Evolutionary conservation across 495 filamentous ascomycete species (phyloP).

Genomic region (Penicillium ochrochloron): DNA sequence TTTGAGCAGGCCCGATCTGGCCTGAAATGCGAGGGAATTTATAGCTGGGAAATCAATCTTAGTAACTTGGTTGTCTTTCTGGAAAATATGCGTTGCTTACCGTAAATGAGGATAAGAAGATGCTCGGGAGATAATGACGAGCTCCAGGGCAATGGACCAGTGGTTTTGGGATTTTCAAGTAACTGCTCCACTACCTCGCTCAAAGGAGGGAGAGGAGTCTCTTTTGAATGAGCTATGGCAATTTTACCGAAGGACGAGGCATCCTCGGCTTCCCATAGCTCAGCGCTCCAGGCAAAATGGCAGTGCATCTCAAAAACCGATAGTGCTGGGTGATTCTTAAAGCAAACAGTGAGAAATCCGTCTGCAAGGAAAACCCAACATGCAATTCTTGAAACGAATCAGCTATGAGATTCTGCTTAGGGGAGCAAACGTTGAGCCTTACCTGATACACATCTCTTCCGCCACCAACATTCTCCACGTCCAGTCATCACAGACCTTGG

Average conservation of each 20-base stretch:
- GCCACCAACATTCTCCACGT: slow-evolving; percentile 36
- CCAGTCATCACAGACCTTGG: slow-evolving; percentile 26
- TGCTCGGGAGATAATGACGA: slow-evolving; percentile 39
- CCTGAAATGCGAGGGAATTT: slow-evolving; percentile 40
- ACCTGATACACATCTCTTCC: slow-evolving; percentile 45
- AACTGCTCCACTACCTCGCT: slow-evolving; percentile 33
- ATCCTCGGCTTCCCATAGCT: slow-evolving; percentile 44
- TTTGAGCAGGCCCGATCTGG: slow-evolving; percentile 34
- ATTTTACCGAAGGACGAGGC: slow-evolving; percentile 35
- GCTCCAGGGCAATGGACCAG: slow-evolving; percentile 29
- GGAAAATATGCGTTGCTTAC: slow-evolving; percentile 21
- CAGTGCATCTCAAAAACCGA: slow-evolving; percentile 46
- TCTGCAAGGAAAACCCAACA: slow-evolving; percentile 46
- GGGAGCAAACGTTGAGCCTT: not conserved
- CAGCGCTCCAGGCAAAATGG: slow-evolving; percentile 42
- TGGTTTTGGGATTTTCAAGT: slow-evolving; percentile 26
- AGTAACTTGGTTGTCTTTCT: not conserved
- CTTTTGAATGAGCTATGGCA: slow-evolving; percentile 15
- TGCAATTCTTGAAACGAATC: slow-evolving; percentile 28
- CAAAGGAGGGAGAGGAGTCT: slow-evolving; percentile 31
- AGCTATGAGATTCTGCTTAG: not conserved
- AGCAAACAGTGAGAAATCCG: slow-evolving; percentile 46
- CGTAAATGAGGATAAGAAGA: slow-evolving; percentile 44
- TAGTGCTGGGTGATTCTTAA: slow-evolving; percentile 43
- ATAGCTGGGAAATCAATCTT: slow-evolving; percentile 29